Evolutionary conservation across 176 grass and related monocot species (phyloP).

Genomic region (Oryza glaberrima): DNA sequence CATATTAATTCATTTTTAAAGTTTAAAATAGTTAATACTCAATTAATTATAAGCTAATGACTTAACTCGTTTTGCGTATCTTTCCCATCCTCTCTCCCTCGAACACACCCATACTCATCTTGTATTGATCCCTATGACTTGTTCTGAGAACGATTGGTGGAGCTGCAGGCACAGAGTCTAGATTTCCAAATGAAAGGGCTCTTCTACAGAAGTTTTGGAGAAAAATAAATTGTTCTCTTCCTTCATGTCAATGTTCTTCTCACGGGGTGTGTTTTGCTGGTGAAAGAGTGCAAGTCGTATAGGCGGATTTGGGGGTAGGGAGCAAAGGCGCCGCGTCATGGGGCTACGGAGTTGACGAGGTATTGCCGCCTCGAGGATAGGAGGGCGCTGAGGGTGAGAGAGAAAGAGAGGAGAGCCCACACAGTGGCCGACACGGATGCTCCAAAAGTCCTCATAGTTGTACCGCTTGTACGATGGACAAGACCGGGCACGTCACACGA

Average conservation of each 20-base stretch:
- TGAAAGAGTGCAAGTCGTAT: not conserved
- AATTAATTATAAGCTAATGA: too few species aligned
- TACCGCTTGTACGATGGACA: conserved; percentile 20
- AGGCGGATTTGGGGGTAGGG: not conserved
- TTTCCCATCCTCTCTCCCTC: too few species aligned
- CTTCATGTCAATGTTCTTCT: too few species aligned
- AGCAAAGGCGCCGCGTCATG: not conserved
- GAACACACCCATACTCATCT: not conserved
- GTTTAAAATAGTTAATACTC: too few species aligned
- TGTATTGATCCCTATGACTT: too few species aligned
- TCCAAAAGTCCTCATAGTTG: conserved; percentile 24
- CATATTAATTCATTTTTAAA: too few species aligned
- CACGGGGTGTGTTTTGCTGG: not conserved
- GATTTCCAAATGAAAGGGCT: not conserved
- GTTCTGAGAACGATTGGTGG: not conserved
- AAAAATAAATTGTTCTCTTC: too few species aligned
- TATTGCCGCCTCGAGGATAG: not conserved
- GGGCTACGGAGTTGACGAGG: conserved; percentile 41
- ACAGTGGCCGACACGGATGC: conserved; percentile 41
- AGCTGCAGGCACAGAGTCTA: not conserved
- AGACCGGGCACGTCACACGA: conserved; percentile 17
- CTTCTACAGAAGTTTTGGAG: not conserved
- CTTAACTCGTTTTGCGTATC: too few species aligned
- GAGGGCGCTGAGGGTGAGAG: not conserved
- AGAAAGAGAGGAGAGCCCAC: not conserved